Conservation (phyloP, 768 basidiomycete genomes). For the Leccinum imitatum region DNA sequence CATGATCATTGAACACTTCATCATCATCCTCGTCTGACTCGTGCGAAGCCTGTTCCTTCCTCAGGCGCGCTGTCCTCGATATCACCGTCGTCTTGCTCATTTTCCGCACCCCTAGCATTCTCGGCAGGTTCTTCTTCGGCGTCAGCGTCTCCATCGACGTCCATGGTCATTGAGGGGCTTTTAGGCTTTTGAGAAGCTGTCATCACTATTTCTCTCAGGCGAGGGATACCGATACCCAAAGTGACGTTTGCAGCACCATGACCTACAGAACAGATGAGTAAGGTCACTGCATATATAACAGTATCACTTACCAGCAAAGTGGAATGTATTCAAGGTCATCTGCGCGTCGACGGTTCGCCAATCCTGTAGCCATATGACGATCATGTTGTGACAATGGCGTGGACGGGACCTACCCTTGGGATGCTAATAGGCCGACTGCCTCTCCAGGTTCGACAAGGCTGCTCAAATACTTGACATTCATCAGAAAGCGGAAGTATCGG, state of each 20-base stretch:
- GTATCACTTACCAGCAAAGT: slow-evolving; percentile 80
- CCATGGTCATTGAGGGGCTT: slow-evolving; percentile 95
- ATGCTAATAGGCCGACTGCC: slow-evolving; percentile 95
- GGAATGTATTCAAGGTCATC: slow-evolving; percentile 99
- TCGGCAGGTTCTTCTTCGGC: slow-evolving; percentile 46
- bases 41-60: slow-evolving; percentile 73
- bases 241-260: slow-evolving; percentile 99
- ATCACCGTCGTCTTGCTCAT: slow-evolving; percentile 81
- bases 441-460: slow-evolving; percentile 96
- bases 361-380: slow-evolving; percentile 52
- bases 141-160: slow-evolving; percentile 58
- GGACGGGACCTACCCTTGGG: slow-evolving; percentile 75
- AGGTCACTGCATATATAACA: neutral
- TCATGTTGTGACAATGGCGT: neutral
- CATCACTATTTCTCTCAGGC: slow-evolving; percentile 98
- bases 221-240: slow-evolving; percentile 82
- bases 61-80: slow-evolving; percentile 74
- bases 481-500: slow-evolving; percentile 72
- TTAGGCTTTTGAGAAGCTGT: slow-evolving; percentile 94
- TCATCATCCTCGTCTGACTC: slow-evolving; percentile 53
- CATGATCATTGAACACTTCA: slow-evolving; percentile 46
- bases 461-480: slow-evolving; percentile 91
- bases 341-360: slow-evolving; percentile 96
- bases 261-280: slow-evolving; percentile 46
- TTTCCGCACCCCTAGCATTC: slow-evolving; percentile 61